These are phyloP conservation scores for Quambalaria eucalypti DNA, from an alignment of 1,284 basidiomycete species.

Conservation along the genomic window DNA sequence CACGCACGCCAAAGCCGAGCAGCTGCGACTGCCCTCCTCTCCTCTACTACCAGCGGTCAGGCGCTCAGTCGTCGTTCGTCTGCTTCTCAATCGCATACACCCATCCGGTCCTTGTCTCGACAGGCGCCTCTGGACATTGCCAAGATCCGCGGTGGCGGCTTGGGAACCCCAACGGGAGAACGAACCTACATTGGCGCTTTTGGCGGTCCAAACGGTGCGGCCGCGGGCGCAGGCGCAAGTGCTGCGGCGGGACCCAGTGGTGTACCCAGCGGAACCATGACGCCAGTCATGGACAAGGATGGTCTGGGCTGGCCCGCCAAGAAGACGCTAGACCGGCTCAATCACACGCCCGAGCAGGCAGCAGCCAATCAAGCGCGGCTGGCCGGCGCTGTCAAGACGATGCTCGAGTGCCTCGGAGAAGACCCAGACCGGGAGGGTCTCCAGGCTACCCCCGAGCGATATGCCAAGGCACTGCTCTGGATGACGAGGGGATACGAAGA, in stretches of 20 bases:
- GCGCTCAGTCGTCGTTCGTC: background rate
- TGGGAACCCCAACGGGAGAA: constrained; percentile 37
- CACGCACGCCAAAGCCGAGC: background rate
- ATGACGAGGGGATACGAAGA: constrained; percentile 99
- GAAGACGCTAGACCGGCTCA: constrained; percentile 31
- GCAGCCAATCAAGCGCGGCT: constrained; percentile 55
- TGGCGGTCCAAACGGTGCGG: background rate
- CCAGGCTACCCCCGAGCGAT: constrained; percentile 81
- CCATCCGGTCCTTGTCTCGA: too few species aligned
- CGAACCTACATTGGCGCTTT: constrained; percentile 24
- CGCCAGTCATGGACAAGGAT: constrained; percentile 40
- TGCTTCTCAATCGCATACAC: too few species aligned
- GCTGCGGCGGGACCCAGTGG: constrained; percentile 10
- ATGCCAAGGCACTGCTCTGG: constrained; percentile 95
- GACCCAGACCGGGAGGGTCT: constrained; percentile 92
- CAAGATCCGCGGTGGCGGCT: constrained; percentile 23
- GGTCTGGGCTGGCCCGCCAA: constrained; percentile 45
- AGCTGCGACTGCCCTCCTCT: too few species aligned
- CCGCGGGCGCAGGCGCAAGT: background rate
- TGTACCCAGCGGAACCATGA: constrained; percentile 15
- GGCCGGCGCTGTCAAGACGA: constrained; percentile 73
- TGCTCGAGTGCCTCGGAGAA: constrained; percentile 95
- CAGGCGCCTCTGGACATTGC: background rate
- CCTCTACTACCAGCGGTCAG: background rate
- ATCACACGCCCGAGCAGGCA: constrained; percentile 31